Conservation (phyloP, 352 stramenopile genomes). For the Phytophthora pistaciae region DNA sequence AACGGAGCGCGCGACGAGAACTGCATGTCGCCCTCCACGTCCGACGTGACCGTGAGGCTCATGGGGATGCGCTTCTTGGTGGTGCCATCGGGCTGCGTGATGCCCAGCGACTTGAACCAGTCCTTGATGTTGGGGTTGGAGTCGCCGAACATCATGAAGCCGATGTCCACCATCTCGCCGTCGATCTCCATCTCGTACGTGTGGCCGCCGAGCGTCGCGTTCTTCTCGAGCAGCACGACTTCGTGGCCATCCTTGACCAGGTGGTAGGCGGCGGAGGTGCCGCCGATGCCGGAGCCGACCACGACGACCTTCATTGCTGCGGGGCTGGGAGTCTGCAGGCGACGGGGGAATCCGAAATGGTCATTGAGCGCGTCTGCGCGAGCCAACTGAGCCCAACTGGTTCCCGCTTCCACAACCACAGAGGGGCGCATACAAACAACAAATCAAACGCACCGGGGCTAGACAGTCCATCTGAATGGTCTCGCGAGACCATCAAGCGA, state of each 20-base stretch:
- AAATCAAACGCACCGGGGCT: slow-evolving; percentile 33
- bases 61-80: slow-evolving; percentile 90
- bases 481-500: not conserved
- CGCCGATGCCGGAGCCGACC: slow-evolving; percentile 85
- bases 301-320: slow-evolving; percentile 85
- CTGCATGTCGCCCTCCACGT: slow-evolving; percentile 83
- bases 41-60: slow-evolving; percentile 87
- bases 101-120: slow-evolving; percentile 88
- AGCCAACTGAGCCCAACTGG: slow-evolving; percentile 16
- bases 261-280: slow-evolving; percentile 86
- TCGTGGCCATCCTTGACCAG: slow-evolving; percentile 87
- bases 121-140: slow-evolving; percentile 93
- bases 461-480: slow-evolving; percentile 20
- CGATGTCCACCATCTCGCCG: slow-evolving; percentile 84
- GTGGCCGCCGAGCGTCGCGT: slow-evolving; percentile 82
- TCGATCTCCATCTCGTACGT: slow-evolving; percentile 91
- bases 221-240: slow-evolving; percentile 85
- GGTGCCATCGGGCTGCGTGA: slow-evolving; percentile 87
- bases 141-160: slow-evolving; percentile 93
- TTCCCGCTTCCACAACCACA: slow-evolving; percentile 26
- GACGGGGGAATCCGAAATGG: slow-evolving; percentile 25
- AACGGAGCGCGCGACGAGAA: slow-evolving; percentile 89
- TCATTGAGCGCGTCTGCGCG: slow-evolving; percentile 24
- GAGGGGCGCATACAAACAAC: slow-evolving; percentile 37
- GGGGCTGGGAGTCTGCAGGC: not conserved